Conservation (phyloP, 352 stramenopile genomes). For the Poterioochromonas sp. region DNA sequence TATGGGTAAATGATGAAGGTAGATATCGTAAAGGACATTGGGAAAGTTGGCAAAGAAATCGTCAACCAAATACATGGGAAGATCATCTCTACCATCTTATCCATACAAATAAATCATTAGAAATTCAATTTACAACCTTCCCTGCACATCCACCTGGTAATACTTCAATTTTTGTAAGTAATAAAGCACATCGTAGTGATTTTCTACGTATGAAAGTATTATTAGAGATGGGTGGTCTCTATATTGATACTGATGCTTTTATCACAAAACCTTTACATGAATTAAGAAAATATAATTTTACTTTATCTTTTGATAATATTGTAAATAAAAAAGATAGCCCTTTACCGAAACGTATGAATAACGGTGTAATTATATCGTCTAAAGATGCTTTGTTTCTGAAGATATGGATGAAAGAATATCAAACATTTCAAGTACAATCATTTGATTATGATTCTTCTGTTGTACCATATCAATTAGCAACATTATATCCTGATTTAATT, state of each 20-base stretch:
- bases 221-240: background rate
- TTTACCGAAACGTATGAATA: slow-evolving; percentile 4
- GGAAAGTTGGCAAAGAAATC: background rate
- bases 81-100: background rate
- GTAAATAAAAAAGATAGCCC: background rate
- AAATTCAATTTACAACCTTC: background rate
- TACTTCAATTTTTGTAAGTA: background rate
- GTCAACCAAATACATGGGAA: background rate
- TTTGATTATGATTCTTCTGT: slow-evolving; percentile 21
- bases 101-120: background rate
- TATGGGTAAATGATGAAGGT: slow-evolving; percentile 21
- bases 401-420: background rate
- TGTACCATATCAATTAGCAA: slow-evolving; percentile 12
- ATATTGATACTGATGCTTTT: slow-evolving; percentile 13
- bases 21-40: background rate
- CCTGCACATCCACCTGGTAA: background rate
- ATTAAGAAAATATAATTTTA: background rate
- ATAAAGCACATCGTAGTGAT: slow-evolving; percentile 26
- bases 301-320: slow-evolving; percentile 15
- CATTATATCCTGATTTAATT: slow-evolving; percentile 10
- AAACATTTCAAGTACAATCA: background rate
- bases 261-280: background rate
- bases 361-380: background rate
- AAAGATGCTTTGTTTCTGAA: background rate
- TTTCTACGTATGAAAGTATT: background rate